Percentiles rank a stretch among this genome's conserved stretches.
These are phyloP conservation scores for Diddensiella transvaalensis DNA, from an alignment of 805 yeast species.

Conservation along the genomic window DNA sequence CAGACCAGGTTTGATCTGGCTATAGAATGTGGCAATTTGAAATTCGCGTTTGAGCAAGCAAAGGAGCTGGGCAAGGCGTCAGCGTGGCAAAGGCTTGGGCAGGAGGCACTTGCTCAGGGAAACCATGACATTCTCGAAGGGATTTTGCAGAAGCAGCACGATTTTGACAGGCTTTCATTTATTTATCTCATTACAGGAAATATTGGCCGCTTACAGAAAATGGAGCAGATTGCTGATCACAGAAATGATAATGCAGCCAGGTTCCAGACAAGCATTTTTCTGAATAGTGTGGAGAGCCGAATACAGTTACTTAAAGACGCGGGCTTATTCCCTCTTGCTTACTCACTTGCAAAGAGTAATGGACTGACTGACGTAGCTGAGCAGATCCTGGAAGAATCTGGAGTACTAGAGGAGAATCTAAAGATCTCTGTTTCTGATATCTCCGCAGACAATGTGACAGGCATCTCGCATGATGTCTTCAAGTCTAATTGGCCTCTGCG, in stretches of 20 bases:
- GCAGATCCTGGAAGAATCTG: slow-evolving; percentile 66
- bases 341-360: slow-evolving; percentile 83
- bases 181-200: slow-evolving; percentile 85
- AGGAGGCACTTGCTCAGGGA: slow-evolving; percentile 88
- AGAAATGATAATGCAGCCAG: slow-evolving; percentile 78
- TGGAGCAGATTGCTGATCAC: slow-evolving; percentile 86
- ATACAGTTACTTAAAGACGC: slow-evolving; percentile 68
- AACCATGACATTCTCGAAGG: slow-evolving; percentile 79
- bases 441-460: slow-evolving; percentile 40
- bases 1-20: slow-evolving; percentile 96
- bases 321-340: slow-evolving; percentile 86
- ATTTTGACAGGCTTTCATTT: slow-evolving; percentile 86
- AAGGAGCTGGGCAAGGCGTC: slow-evolving; percentile 60
- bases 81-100: slow-evolving; percentile 79
- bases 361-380: slow-evolving; percentile 77
- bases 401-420: slow-evolving; percentile 58
- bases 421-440: slow-evolving; percentile 47
- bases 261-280: slow-evolving; percentile 77
- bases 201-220: slow-evolving; percentile 63
- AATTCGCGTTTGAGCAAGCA: slow-evolving; percentile 87
- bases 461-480: slow-evolving; percentile 44
- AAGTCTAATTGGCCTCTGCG: slow-evolving; percentile 76
- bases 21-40: slow-evolving; percentile 84
- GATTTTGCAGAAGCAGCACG: slow-evolving; percentile 81
- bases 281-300: slow-evolving; percentile 71